Percentiles rank a stretch among this genome's conserved stretches.
Conservation (phyloP, 2,329 filamentous ascomycete species). For the Cytospora paraplurivora region DNA sequence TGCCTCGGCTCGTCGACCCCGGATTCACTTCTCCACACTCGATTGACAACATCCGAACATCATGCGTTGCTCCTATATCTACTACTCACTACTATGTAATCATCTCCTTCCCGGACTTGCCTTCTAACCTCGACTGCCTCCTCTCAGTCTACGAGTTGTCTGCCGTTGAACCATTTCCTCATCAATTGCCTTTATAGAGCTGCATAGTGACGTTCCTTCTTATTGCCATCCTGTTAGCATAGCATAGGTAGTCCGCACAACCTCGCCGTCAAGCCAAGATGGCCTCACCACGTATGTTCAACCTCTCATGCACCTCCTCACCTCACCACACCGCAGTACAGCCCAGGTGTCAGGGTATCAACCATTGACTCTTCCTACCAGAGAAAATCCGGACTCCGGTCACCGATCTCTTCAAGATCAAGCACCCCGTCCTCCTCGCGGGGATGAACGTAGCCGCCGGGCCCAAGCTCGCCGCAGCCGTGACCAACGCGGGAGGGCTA, state of each 20-base stretch:
- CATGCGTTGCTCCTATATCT: neutral
- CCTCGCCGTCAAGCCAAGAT: slow-evolving; percentile 48
- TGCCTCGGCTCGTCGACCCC: slow-evolving; percentile 21
- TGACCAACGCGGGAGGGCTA: slow-evolving; percentile 94
- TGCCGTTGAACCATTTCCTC: too few species aligned
- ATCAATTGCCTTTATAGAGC: too few species aligned
- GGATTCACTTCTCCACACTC: slow-evolving; percentile 13
- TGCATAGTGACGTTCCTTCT: neutral
- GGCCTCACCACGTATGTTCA: slow-evolving; percentile 76
- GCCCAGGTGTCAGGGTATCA: neutral
- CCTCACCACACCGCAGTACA: slow-evolving; percentile 1
- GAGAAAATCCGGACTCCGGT: slow-evolving; percentile 88
- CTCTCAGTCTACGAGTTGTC: too few species aligned
- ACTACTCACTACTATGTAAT: too few species aligned
- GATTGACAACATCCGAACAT: slow-evolving; percentile 6
- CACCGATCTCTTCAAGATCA: slow-evolving; percentile 97
- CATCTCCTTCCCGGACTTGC: too few species aligned
- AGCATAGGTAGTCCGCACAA: slow-evolving; percentile 13
- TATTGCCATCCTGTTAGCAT: slow-evolving; percentile 23
- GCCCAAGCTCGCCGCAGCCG: slow-evolving; percentile 92
- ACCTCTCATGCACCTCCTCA: slow-evolving; percentile 5
- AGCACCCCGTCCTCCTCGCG: slow-evolving; percentile 91
- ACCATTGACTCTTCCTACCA: slow-evolving; percentile 40
- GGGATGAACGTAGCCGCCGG: slow-evolving; percentile 99
- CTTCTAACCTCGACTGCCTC: too few species aligned